These are phyloP conservation scores for Fusarium albosuccineum DNA, from an alignment of 2,329 filamentous ascomycete genomes.

Conservation along the genomic window DNA sequence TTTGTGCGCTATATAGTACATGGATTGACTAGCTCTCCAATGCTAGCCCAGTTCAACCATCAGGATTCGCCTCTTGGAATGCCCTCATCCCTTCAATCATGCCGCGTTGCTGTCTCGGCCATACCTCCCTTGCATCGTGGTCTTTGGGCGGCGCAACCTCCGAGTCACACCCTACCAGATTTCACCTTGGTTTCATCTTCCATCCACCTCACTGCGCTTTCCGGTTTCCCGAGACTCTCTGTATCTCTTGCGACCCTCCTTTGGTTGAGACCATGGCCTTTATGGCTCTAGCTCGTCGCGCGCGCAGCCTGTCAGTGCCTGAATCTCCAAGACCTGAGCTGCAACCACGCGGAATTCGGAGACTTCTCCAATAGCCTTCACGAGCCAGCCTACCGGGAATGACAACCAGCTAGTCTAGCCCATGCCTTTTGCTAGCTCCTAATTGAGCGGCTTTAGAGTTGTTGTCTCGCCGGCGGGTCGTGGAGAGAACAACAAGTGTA, in stretches of 20 bases:
- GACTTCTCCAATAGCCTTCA: not conserved
- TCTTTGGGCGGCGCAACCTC: not conserved
- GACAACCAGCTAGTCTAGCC: not conserved
- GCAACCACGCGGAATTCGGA: not conserved
- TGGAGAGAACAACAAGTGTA: constrained; percentile 12
- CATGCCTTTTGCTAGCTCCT: not conserved
- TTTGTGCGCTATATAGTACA: not conserved
- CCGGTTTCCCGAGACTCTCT: too few relatives aligned
- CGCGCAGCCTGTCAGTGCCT: not conserved
- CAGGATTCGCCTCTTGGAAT: not conserved
- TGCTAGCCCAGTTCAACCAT: not conserved
- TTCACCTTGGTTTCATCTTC: too few relatives aligned
- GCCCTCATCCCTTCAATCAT: not conserved
- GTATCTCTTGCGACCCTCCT: not conserved
- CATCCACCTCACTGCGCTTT: too few relatives aligned
- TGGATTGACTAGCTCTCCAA: not conserved
- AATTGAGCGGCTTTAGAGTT: not conserved
- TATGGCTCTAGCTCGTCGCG: not conserved
- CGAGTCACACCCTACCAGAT: too few relatives aligned
- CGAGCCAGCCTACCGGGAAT: not conserved
- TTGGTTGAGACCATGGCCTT: not conserved
- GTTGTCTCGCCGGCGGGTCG: constrained; percentile 5
- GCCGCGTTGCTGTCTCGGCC: not conserved
- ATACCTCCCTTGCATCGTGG: constrained; percentile 6
- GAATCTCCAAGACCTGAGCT: not conserved